Conservation (phyloP, 2,329 filamentous ascomycete genomes). For the Didymella segeticola region DNA sequence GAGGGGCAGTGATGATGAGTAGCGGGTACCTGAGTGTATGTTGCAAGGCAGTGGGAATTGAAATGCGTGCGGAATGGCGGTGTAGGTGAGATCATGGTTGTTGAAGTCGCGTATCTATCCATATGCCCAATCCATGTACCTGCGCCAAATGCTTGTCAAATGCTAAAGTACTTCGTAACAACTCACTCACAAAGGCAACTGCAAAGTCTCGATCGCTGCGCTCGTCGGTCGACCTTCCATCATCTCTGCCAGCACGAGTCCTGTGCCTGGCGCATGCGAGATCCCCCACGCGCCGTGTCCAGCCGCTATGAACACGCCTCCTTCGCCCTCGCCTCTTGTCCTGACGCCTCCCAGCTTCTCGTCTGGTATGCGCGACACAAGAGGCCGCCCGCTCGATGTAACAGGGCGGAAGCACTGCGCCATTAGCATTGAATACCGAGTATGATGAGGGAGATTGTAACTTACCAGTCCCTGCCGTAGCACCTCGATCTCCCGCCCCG, state of each 20-base stretch:
- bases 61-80: not conserved
- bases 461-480: constrained; percentile 65
- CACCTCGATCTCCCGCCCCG: constrained; percentile 64
- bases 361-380: constrained; percentile 66
- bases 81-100: constrained; percentile 3
- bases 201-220: constrained; percentile 65
- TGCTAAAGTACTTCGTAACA: not conserved
- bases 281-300: constrained; percentile 80
- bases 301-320: constrained; percentile 73
- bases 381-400: constrained; percentile 67
- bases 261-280: constrained; percentile 66
- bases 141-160: constrained; percentile 8
- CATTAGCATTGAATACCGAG: not conserved
- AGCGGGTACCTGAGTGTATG: constrained; percentile 13
- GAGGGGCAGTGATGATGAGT: not conserved
- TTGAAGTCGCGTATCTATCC: not conserved
- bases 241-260: constrained; percentile 74
- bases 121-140: not conserved
- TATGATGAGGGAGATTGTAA: no score
- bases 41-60: not conserved
- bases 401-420: constrained; percentile 72
- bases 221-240: constrained; percentile 65
- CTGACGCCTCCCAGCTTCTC: constrained; percentile 60
- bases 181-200: constrained; percentile 27
- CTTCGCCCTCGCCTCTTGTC: constrained; percentile 53